Base-by-base conservation (phyloP, 192 early-diverging fungal genomes). In the Coemansia sp. region DNA sequence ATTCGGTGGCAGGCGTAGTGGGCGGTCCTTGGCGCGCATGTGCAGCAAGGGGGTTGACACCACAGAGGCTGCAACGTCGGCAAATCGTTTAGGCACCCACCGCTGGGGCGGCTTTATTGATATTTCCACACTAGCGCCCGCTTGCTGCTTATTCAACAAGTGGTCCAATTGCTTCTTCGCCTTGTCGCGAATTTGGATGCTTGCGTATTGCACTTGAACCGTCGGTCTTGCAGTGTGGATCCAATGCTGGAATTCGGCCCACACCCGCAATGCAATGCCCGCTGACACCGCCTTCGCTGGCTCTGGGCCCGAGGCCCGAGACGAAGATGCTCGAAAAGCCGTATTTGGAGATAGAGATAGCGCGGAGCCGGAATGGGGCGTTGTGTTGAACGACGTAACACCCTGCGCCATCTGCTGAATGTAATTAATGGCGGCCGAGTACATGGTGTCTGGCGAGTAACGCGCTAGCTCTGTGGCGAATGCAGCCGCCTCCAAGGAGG, bases 211-310 rank as follows among this genome's bases (percentile, higher is more conserved):
- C 24, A 62, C 68, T 15, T 53, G 41, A 20, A 69, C 47, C 3
- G 34, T 62, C 27, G 53, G 68, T 44, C 36, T 34, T n/a, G 22
- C 20, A 6, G 39, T 40, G 12, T 63, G 18, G 11, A 62, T 31
- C 79, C 79, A 81, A 33, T 55, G 29, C 57, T 64, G 62, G 57
- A 75, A 81, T 64, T 81, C 79, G 6, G 64, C 49, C 70, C 73
- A 73, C 47, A 70, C 10, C 2, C 73, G 73, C 71, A 75, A 22
- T 4, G 70, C 70, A 18, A 70, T 5, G 9, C 20, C 10, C 49
- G 49, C n/a, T 52, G 49, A 20, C 3, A 52, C 20, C 8, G 22
- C 20, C 41, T 52, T 16, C 15, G 44, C 12, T 16, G 44, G 44
- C 5, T 46, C 16, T 12, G 7, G 24, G 44, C 55, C 6, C 12